These are phyloP conservation scores for Multifurca ochricompacta DNA, from an alignment of 768 basidiomycete genomes.

Conservation along the genomic window DNA sequence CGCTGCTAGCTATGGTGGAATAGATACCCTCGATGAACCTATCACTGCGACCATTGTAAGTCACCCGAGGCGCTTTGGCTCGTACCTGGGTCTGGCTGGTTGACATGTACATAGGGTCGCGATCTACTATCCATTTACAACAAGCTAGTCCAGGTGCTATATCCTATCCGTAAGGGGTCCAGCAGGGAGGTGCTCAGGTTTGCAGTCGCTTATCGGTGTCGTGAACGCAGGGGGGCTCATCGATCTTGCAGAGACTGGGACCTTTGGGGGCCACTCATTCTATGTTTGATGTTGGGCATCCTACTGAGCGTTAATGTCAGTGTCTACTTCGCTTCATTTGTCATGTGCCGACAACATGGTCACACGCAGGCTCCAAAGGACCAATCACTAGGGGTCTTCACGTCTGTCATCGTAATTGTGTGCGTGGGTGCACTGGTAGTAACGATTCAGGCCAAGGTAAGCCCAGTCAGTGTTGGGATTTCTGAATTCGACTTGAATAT, in stretches of 20 bases:
- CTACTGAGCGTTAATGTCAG: slow-evolving; percentile 80
- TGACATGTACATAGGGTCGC: slow-evolving; percentile 50
- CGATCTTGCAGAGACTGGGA: slow-evolving; percentile 77
- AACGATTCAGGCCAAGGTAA: slow-evolving; percentile 91
- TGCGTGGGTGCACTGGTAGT: slow-evolving; percentile 86
- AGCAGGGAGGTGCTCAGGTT: slow-evolving; percentile 79
- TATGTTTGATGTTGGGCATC: slow-evolving; percentile 72
- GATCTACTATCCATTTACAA: slow-evolving; percentile 87
- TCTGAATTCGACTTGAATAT: neutral
- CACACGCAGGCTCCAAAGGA: slow-evolving; percentile 63
- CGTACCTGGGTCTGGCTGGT: slow-evolving; percentile 4
- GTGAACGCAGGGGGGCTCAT: neutral
- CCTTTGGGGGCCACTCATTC: slow-evolving; percentile 89
- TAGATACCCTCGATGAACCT: slow-evolving; percentile 89
- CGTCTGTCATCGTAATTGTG: slow-evolving; percentile 88
- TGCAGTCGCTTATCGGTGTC: slow-evolving; percentile 17
- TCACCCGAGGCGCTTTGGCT: slow-evolving; percentile 2
- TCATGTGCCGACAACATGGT: neutral
- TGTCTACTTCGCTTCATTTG: neutral
- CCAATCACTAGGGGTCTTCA: slow-evolving; percentile 86
- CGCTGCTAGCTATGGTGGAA: slow-evolving; percentile 60
- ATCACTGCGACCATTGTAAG: slow-evolving; percentile 81
- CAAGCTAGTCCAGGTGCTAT: slow-evolving; percentile 90
- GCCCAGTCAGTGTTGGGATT: slow-evolving; percentile 8
- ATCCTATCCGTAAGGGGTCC: slow-evolving; percentile 61